A percentile compares a stretch with the other conserved stretches of the same genome.
Conservation (phyloP, 2,329 filamentous ascomycete species). For the Alternaria longipes region DNA sequence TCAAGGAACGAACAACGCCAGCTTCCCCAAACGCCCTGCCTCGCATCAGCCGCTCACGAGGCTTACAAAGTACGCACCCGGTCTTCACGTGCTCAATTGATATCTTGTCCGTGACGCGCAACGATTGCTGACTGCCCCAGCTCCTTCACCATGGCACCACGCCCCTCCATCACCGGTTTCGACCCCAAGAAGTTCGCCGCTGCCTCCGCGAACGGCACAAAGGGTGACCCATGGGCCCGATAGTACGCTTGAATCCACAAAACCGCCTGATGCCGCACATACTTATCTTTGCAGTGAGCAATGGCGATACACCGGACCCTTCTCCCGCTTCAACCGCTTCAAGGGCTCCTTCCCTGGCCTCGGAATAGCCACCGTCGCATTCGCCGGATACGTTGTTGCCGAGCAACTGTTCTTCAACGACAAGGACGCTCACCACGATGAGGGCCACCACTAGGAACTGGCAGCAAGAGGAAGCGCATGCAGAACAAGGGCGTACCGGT, state of each 20-base stretch:
- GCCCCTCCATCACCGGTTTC: slow-evolving; percentile 89
- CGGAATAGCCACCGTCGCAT: slow-evolving; percentile 90
- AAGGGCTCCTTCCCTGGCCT: slow-evolving; percentile 86
- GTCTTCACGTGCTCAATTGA: slow-evolving; percentile 10
- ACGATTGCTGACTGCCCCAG: slow-evolving; percentile 29
- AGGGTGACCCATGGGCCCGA: slow-evolving; percentile 70
- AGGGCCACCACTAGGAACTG: slow-evolving; percentile 6
- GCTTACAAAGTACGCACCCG: slow-evolving; percentile 34
- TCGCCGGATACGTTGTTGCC: slow-evolving; percentile 86
- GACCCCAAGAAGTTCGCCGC: slow-evolving; percentile 81
- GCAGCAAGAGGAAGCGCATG: slow-evolving; percentile 6
- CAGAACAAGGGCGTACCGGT: slow-evolving; percentile 42
- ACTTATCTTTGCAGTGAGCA: slow-evolving; percentile 72
- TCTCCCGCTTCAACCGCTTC: slow-evolving; percentile 90
- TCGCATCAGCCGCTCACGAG: slow-evolving; percentile 31
- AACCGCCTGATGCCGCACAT: background rate
- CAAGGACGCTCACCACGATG: slow-evolving; percentile 48
- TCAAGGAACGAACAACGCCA: slow-evolving; percentile 33
- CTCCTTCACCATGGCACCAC: slow-evolving; percentile 58
- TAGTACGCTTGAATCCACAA: slow-evolving; percentile 57
- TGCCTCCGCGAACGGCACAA: slow-evolving; percentile 67
- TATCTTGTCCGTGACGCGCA: background rate
- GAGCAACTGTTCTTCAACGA: slow-evolving; percentile 88
- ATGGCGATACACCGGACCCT: slow-evolving; percentile 92
- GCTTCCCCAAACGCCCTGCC: slow-evolving; percentile 29